Evolutionary conservation across 331 rosid species (phyloP).

Genomic region (Erythrophleum ivorense): DNA sequence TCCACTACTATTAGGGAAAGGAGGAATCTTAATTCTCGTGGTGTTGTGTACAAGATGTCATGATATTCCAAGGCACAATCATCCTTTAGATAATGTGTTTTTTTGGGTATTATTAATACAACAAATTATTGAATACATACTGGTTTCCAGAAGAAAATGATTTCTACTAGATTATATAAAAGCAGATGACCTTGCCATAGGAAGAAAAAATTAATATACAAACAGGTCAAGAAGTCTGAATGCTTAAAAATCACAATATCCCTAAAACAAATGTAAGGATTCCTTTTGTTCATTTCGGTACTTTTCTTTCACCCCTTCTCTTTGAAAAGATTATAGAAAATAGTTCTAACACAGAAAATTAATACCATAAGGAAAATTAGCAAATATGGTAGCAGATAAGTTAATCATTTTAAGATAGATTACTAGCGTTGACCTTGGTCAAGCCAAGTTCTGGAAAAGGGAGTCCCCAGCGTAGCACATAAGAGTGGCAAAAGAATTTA

Average conservation of each 20-base stretch:
- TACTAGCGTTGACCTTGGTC: neutral
- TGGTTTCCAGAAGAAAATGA: neutral
- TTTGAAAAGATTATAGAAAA: neutral
- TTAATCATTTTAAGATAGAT: neutral
- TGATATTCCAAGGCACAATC: neutral
- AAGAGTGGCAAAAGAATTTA: neutral
- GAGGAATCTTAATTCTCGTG: constrained; percentile 9
- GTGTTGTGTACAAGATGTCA: neutral
- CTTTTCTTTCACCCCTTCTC: neutral
- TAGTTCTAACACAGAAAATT: neutral
- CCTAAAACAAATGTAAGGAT: constrained; percentile 21
- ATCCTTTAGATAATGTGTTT: neutral
- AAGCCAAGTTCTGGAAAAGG: constrained; percentile 18
- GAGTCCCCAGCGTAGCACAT: neutral
- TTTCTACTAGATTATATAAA: neutral
- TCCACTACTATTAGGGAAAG: constrained; percentile 20
- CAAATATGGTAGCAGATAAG: constrained; percentile 13
- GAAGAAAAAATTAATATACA: neutral
- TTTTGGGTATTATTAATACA: neutral
- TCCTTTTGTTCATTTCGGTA: constrained; percentile 9
- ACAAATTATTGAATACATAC: constrained; percentile 12
- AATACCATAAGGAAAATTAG: neutral
- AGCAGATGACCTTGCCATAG: neutral
- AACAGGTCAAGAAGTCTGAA: constrained; percentile 7
- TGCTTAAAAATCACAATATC: constrained; percentile 10